Percentiles rank a stretch among this genome's conserved stretches.
Conservation (phyloP, 768 basidiomycete genomes). For the Podaxis rugospora region DNA sequence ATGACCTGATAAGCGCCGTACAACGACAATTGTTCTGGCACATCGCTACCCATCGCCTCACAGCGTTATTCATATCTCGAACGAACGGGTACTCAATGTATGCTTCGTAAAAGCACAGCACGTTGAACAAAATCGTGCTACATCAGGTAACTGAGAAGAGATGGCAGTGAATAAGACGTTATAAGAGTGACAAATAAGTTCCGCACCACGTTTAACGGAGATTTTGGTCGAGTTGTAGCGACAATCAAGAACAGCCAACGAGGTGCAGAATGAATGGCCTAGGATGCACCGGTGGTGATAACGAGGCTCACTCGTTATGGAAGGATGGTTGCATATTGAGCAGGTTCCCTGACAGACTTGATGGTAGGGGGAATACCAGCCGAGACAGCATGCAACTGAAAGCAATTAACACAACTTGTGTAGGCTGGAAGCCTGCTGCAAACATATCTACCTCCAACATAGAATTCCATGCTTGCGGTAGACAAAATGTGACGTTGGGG, state of each 20-base stretch:
- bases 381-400: too few species aligned
- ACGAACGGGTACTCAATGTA: slow-evolving; percentile 25
- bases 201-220: slow-evolving; percentile 88
- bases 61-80: background rate
- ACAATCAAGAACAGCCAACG: slow-evolving; percentile 89
- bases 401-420: too few species aligned
- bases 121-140: slow-evolving; percentile 73
- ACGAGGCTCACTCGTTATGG: slow-evolving; percentile 21
- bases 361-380: too few species aligned
- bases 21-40: too few species aligned
- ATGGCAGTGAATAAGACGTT: background rate
- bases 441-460: too few species aligned
- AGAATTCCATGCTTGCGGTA: too few species aligned
- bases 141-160: slow-evolving; percentile 64
- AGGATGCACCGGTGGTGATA: slow-evolving; percentile 87
- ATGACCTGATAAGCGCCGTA: too few species aligned
- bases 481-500: too few species aligned
- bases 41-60: background rate
- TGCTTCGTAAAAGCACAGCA: slow-evolving; percentile 73
- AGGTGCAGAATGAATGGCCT: slow-evolving; percentile 85
- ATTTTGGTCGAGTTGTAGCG: slow-evolving; percentile 93
- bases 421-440: too few species aligned
- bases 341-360: too few species aligned
- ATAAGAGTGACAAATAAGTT: slow-evolving; percentile 9
- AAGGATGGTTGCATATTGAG: too few species aligned